A percentile compares a stretch with the other conserved stretches of the same genome.
Conservation (phyloP, 2,329 filamentous ascomycete species). For the Botrytis sinoallii region DNA sequence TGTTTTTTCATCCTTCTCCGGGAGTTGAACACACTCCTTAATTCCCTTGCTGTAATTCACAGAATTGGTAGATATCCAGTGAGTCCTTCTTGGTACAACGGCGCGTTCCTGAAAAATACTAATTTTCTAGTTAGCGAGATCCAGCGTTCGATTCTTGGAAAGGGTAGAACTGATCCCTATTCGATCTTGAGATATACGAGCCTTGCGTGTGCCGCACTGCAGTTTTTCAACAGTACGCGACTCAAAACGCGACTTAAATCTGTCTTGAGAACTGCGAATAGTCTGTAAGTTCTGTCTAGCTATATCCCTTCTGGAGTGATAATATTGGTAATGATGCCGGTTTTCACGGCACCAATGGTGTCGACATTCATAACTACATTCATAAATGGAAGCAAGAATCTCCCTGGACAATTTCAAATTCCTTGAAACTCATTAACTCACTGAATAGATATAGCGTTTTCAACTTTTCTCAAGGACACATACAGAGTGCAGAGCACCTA, state of each 20-base stretch:
- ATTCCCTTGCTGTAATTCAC: conserved; percentile 12
- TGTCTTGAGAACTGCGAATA: conserved; percentile 26
- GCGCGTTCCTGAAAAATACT: conserved; percentile 7
- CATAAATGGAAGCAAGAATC: conserved; percentile 28
- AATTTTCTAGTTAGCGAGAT: neutral
- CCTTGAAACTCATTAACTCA: conserved; percentile 19
- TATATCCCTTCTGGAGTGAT: conserved; percentile 21
- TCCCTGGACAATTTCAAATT: conserved; percentile 21
- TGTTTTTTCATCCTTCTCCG: neutral
- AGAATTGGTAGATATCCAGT: conserved; percentile 9
- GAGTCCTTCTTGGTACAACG: conserved; percentile 3
- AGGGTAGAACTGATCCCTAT: neutral
- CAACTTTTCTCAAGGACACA: neutral
- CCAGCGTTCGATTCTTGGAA: neutral
- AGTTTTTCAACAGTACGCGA: conserved; percentile 21
- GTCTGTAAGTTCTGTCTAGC: conserved; percentile 29
- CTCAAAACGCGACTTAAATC: conserved; percentile 26
- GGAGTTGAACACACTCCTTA: conserved; percentile 6
- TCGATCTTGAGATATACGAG: conserved; percentile 10
- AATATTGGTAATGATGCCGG: conserved; percentile 21
- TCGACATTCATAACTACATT: conserved; percentile 14
- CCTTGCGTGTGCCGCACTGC: conserved; percentile 22
- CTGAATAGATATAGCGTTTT: neutral
- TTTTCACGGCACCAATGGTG: conserved; percentile 12
- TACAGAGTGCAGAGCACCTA: neutral